Evolutionary conservation across 495 filamentous ascomycete genomes (phyloP).

Genomic region (Penicillium samsonianum): DNA sequence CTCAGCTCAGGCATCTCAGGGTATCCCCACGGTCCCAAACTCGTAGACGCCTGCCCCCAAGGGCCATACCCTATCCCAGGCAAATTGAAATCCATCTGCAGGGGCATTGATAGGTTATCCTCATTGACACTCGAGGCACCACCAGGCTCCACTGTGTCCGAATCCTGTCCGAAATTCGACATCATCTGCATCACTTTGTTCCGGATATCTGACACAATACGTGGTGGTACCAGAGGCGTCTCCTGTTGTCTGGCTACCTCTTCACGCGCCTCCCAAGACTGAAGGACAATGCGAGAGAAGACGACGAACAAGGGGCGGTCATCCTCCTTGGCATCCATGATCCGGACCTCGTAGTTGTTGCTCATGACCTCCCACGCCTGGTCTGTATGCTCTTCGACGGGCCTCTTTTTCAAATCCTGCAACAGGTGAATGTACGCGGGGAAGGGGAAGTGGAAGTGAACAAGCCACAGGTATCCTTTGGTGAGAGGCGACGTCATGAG

Average conservation of each 20-base stretch:
- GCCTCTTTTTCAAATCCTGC: background rate
- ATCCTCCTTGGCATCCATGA: background rate
- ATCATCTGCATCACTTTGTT: background rate
- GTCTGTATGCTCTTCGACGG: background rate
- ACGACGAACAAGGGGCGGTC: background rate
- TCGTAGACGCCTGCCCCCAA: background rate
- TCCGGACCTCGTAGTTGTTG: background rate
- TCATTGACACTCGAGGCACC: accelerated
- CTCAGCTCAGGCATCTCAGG: background rate
- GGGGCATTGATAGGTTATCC: background rate
- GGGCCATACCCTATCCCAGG: accelerated
- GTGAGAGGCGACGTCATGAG: background rate
- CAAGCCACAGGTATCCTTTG: background rate
- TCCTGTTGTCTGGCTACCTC: background rate
- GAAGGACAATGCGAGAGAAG: background rate
- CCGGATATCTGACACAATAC: background rate
- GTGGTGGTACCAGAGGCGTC: background rate
- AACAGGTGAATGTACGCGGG: background rate
- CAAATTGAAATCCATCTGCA: background rate
- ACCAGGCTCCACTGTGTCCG: background rate
- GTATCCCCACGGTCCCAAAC: background rate
- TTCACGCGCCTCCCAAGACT: background rate
- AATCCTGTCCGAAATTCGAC: background rate
- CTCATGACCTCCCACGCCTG: background rate
- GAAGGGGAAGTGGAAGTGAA: background rate